These are phyloP conservation scores for Cercospora nicotianae DNA, from an alignment of 2,329 filamentous ascomycete species.

Conservation along the genomic window DNA sequence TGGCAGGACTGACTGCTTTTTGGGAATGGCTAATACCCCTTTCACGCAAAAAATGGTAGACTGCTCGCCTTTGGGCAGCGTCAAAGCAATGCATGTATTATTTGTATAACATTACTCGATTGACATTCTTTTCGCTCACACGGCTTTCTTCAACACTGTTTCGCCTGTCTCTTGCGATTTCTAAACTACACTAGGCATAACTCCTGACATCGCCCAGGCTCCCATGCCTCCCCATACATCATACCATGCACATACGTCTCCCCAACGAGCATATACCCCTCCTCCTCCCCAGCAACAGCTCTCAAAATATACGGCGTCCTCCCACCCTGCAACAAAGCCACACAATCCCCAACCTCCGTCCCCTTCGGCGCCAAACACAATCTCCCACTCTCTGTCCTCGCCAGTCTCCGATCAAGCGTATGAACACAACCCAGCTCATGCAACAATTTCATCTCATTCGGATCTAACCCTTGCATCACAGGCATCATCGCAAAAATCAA, in stretches of 20 bases:
- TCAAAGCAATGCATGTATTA: background rate
- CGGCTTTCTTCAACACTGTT: background rate
- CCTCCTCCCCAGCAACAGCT: background rate
- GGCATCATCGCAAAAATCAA: background rate
- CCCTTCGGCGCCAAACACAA: background rate
- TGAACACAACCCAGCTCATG: constrained; percentile 4
- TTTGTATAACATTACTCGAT: constrained; percentile 3
- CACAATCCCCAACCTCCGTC: background rate
- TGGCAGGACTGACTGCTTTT: background rate
- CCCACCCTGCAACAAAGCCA: background rate
- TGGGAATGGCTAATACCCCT: constrained; percentile 9
- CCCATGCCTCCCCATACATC: constrained; percentile 15
- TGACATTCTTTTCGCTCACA: background rate
- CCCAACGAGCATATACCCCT: background rate
- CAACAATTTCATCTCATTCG: background rate
- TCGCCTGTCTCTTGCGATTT: background rate
- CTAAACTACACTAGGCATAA: background rate
- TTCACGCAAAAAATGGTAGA: background rate
- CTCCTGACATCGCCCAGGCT: background rate
- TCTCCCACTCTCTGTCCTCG: background rate
- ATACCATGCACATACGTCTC: constrained; percentile 12
- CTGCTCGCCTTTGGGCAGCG: background rate
- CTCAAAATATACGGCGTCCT: background rate
- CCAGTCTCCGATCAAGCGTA: constrained; percentile 6
- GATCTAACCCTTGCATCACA: constrained; percentile 2